Evolutionary conservation across 495 filamentous ascomycete genomes (phyloP), one percentile per base, ranked within the genome.

Genomic region (Pyrenopolyporus hunteri): DNA sequence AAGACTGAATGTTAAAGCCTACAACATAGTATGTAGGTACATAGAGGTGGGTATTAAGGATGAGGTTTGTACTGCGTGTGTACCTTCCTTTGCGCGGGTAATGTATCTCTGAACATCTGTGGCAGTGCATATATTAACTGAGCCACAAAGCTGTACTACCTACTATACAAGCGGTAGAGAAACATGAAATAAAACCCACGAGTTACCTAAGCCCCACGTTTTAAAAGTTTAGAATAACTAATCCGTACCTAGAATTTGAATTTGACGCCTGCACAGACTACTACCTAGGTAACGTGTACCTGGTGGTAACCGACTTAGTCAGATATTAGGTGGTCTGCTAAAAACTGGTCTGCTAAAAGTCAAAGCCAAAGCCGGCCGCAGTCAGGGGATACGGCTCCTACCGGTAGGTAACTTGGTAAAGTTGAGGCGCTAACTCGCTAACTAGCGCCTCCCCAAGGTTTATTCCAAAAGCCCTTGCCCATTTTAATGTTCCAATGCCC

Each of bases 401-500:
- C 61, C 61, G 61, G 55, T 29, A 64, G 55, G 48, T 64, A 64
- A 45, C 26, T 29, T 9, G 26, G 5, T 29, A 29, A 29, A 57
- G 49, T 10, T 56, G 35, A 52, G 63, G 45, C 63, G 63, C 63
- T 61, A 66, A 66, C 50, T 49, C 43, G 56, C 62, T 60, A 60
- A 65, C 33, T 64, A 52, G 55, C 62, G 48, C 25, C 55, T 49
- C 55, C 55, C 61, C 47, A 59, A 59, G 49, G 20, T 53, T 46
- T 53, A 23, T 29, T 11, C 42, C 10, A 45, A 26, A 66, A 45
- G 57, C 57, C 57, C 57, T 60, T 44, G 39, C 63, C 57, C 60
- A 56, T 43, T 26, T 40, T 53, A 63, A 50, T 51, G 44, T 50
- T 50, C 31, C 25, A 52, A 49, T 43, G 45, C 45, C 40, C 31